A percentile compares a stretch with the other conserved stretches of the same genome.
phyloP scores from a whole-genome alignment of 2,329 filamentous ascomycete genomes.

The Penicillium janthinellum region DNA sequence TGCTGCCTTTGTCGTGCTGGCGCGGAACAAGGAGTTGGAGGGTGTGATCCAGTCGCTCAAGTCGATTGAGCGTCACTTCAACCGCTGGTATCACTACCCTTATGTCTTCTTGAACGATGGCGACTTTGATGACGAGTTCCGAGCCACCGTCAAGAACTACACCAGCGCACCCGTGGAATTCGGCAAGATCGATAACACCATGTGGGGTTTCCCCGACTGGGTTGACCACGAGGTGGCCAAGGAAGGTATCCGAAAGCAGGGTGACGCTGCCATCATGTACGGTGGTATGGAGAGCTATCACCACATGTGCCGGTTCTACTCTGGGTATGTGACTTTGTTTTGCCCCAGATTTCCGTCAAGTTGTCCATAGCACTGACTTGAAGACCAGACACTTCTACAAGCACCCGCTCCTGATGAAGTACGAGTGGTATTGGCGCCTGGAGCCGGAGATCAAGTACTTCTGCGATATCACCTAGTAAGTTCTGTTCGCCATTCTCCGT shows the following conservation, averaged over 20 bases:
- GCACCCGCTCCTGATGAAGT: constrained; percentile 90
- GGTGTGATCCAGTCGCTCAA: constrained; percentile 96
- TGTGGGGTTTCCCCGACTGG: constrained; percentile 98
- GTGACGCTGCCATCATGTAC: constrained; percentile 98
- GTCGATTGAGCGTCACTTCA: constrained; percentile 98
- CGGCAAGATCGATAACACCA: constrained; percentile 83
- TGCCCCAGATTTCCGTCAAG: background rate
- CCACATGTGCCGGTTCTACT: constrained; percentile 99
- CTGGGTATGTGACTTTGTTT: constrained; percentile 64
- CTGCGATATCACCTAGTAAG: constrained; percentile 97
- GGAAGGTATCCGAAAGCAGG: constrained; percentile 95
- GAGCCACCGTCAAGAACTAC: constrained; percentile 82
- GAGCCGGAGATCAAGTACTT: constrained; percentile 99
- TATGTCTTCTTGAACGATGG: constrained; percentile 98
- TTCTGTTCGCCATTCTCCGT: background rate
- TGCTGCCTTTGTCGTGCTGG: constrained; percentile 92
- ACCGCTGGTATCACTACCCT: constrained; percentile 97
- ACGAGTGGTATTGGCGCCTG: constrained; percentile 99
- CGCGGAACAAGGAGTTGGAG: constrained; percentile 92
- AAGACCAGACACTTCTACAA: constrained; percentile 86
- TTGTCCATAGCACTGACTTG: background rate
- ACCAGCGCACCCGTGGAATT: constrained; percentile 89
- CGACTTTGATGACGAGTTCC: constrained; percentile 94
- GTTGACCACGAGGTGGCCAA: constrained; percentile 89
- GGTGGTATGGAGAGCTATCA: constrained; percentile 98